Base-by-base conservation (phyloP, 2,329 filamentous ascomycete genomes). In the Cercospora berteroae region DNA sequence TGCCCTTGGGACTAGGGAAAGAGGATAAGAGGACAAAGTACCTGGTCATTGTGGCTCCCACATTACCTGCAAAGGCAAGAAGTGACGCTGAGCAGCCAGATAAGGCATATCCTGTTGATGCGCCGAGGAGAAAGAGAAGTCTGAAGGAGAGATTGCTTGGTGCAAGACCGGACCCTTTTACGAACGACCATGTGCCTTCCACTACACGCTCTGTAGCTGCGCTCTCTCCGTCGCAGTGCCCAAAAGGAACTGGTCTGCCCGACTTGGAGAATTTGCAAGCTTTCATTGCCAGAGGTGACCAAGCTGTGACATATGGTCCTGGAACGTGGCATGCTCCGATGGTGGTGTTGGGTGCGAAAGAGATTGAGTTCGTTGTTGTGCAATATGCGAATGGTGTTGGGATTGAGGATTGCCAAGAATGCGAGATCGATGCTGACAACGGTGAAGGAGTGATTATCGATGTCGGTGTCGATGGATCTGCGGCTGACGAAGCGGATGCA, bases 241-340 rank as follows among this genome's bases (percentile, higher is more conserved):
- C 79, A 2, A 76, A 76, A 67, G 81, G 73, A 61, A 84, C 76
- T 73, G 89, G 89, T 0, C 78, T 92, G 18, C 94, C 95, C 0
- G 93, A 97, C 78, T 76, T 97, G 48, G 77, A 79, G 23, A 84
- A 86, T 8, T 74, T 96, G 44, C 85, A 84, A 72, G 94, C 93
- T 0, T 99, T 97, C 77, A 81, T 96, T 64, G 94, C 92, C 1
- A 87, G 85, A 60, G 89, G 88, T 2, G 84, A 86, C 25, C 93
- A 97, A 81, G 94, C 93, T 10, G 92, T 99, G 13, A 97, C 93
- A 2, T 99, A 98, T 78, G 93, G 87, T 1, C 89, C 91, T 1
- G 95, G 93, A 5, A 97, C 93, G 63, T 99, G 90, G 94, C 95
- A 99, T 82, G 93, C 94, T 69, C 95, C 95, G 0, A 98, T 99